Evolutionary conservation across 192 early-diverging fungal genomes (phyloP), one percentile per base, ranked within the genome.

Genomic region (Rhizophagus sp.): DNA sequence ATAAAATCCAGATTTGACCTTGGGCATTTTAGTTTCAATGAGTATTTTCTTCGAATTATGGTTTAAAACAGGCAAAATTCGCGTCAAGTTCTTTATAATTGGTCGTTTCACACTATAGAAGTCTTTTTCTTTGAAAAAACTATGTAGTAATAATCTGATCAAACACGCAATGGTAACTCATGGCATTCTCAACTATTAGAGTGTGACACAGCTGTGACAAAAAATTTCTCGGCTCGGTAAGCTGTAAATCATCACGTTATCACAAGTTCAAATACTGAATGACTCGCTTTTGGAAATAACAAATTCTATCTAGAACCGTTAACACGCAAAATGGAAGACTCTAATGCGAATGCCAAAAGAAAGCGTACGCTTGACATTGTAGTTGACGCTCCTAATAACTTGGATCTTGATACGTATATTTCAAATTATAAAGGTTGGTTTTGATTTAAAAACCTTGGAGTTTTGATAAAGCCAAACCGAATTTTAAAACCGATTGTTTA

Each of bases 381-480:
- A 24, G 84, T 88, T 24, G 85, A 86, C 24, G 81, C 83, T 9
- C 87, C 87, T 44, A 85, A 84, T 24, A 88, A 88, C 70, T 71
- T 94, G 7, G 93, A 94, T 79, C 81, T 92, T 62, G 91, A 92
- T 9, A 75, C 85, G 12, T 92, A 91, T 79, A 90, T 90, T 73
- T 84, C 87, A 22, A 91, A 89, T 78, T 94, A 94, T 82, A 86
- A 83, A 76, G 92, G 93, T 90, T 82, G 41, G 80, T 13, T 19
- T 33, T 34, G 15, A 62, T 3, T 68, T 19, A 13, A 44, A 24
- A 72, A 0, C 9, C 0, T 67, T 4, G 3, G 4, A 36, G 34
- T 67, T 27, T 61, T 24, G 22, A 79, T 19, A 11, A 17, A 72
- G 7, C 6, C 25, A 30, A 44, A 24, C 24, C 24, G 5, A 25